Evolutionary conservation across 352 stramenopile species (phyloP), one percentile per base, ranked within the genome.

Genomic region (Pythium phragmiticola): DNA sequence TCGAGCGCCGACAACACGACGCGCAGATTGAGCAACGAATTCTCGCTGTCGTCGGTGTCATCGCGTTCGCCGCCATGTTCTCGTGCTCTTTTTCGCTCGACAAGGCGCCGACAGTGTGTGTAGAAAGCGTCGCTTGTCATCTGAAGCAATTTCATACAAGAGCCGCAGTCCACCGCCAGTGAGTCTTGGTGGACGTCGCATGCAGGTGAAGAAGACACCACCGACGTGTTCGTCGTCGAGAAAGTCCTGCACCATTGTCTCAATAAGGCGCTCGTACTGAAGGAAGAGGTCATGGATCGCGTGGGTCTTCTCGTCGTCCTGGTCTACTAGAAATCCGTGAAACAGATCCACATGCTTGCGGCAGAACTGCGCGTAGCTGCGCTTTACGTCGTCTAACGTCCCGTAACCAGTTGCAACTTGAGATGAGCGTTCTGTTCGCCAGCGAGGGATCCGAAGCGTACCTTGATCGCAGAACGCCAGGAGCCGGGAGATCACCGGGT

Each of bases 241-340:
- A 63, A 89, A 89, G 4, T 39, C 49, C 13, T 66, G 51, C 45
- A 89, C 36, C 3, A 69, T 68, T 14, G 63, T 39, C 62, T 84
- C 78, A 56, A 88, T 84, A 17, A 88, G 60, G 51, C 67, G 30
- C 30, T 89, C 78, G 52, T 87, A 89, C 30, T 71, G 62, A 77
- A 60, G 65, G 54, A 88, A 89, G 30, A 87, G 58, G 13, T 74
- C 65, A 36, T 82, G 67, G 23, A 82, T 54, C 17, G 55, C 17
- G 51, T 88, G 80, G 33, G 26, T 57, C 23, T 79, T 66, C 47
- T 88, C 80, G n/a, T 75, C 71, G 19, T 70, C 70, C 16, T 75
- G 63, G 36, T 34, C 23, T 7, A 48, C 57, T 21, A 41, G 42
- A 6, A 76, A 67, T 23, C 74, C 75, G 34, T 72, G 56, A 46